Percentiles rank a stretch among this genome's conserved stretches.
These are phyloP conservation scores for Lepidopterella palustris DNA, from an alignment of 495 filamentous ascomycete genomes.

Conservation along the genomic window DNA sequence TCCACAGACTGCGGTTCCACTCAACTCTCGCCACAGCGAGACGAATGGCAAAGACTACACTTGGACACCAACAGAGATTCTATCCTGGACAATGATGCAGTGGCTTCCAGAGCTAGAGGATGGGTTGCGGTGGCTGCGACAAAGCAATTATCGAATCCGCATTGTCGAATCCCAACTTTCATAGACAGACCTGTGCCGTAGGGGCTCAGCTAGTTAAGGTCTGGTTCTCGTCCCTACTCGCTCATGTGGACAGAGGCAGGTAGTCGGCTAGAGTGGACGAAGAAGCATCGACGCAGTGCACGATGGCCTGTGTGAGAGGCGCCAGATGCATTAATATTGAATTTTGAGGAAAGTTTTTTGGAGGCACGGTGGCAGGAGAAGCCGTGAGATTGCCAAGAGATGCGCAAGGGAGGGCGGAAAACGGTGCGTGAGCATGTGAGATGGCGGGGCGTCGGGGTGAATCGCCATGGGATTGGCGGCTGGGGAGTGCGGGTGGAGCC, in stretches of 20 bases:
- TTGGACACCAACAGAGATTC: conserved; percentile 34
- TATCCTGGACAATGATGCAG: conserved; percentile 40
- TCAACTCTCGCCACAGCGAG: conserved; percentile 19
- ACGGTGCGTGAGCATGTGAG: not conserved
- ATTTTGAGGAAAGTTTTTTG: conserved; percentile 34
- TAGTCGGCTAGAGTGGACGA: conserved; percentile 31
- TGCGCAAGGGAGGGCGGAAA: not conserved
- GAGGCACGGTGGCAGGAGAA: conserved; percentile 6
- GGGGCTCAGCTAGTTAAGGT: conserved; percentile 32
- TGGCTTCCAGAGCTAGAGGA: conserved; percentile 39
- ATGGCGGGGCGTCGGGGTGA: not conserved
- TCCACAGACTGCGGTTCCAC: not conserved
- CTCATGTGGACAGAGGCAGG: conserved; percentile 30
- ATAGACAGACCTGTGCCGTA: conserved; percentile 31
- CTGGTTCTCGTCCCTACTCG: too few relatives aligned
- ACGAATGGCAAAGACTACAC: conserved; percentile 14
- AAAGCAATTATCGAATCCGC: conserved; percentile 14
- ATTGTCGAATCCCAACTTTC: conserved; percentile 25
- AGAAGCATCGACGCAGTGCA: conserved; percentile 29
- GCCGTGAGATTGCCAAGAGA: not conserved
- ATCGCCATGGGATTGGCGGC: not conserved
- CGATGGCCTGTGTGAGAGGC: conserved; percentile 34
- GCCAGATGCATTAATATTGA: conserved; percentile 33
- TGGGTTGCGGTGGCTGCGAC: conserved; percentile 34
- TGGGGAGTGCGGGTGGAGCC: not conserved